Evolutionary conservation across 208 protist genomes (phyloP).

Genomic region (Wallacemonas sp.): DNA sequence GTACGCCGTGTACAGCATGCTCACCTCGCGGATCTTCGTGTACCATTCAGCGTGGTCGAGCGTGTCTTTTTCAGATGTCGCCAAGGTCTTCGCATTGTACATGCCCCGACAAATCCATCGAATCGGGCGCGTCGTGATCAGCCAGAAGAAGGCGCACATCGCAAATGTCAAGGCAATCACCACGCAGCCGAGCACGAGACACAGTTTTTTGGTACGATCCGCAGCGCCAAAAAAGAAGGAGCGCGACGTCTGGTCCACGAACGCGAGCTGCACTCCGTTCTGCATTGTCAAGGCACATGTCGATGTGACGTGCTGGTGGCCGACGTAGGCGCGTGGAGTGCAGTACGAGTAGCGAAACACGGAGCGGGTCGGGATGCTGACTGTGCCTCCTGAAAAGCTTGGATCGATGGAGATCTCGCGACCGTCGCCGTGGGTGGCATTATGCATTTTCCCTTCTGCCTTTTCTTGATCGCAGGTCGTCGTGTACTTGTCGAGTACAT

Average conservation of each 20-base stretch:
- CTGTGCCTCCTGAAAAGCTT: not conserved
- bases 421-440: not conserved
- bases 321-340: not conserved
- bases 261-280: conserved; percentile 21
- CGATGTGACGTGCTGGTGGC: not conserved
- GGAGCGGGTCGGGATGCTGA: not conserved
- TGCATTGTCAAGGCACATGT: not conserved
- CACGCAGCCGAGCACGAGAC: conserved; percentile 21
- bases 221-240: conserved; percentile 18
- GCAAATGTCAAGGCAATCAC: conserved; percentile 20
- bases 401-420: not conserved
- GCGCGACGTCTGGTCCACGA: conserved; percentile 29
- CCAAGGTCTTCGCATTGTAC: conserved; percentile 20
- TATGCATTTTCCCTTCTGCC: not conserved
- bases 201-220: conserved; percentile 11
- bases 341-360: conserved; percentile 1
- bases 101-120: conserved; percentile 36
- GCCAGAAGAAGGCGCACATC: conserved; percentile 25
- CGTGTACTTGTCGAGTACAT: not conserved
- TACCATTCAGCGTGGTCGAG: conserved; percentile 8
- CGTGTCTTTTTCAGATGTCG: conserved; percentile 15
- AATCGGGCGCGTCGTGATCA: conserved; percentile 26
- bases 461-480: not conserved
- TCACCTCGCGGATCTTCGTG: conserved; percentile 29
- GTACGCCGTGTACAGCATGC: conserved; percentile 39